Evolutionary conservation across 116 monocot genomes (phyloP).

Genomic region (Thalassia testudinum): DNA sequence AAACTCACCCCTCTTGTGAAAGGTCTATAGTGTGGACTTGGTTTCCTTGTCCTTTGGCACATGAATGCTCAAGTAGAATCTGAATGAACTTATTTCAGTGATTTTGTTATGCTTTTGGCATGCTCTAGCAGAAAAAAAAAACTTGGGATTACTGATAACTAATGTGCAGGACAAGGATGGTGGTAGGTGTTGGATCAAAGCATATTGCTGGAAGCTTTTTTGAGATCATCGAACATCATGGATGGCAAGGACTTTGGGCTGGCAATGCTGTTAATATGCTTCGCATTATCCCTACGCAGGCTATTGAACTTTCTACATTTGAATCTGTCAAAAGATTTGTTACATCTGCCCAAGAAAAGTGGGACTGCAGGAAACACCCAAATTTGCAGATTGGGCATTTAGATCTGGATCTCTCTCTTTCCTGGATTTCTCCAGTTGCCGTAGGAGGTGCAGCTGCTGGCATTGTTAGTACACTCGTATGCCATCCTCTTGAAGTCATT

Average conservation of each 20-base stretch:
- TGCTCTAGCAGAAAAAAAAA: no score
- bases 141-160: neutral
- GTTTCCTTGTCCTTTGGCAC: no score
- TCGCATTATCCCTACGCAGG: conserved; percentile 83
- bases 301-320: conserved; percentile 81
- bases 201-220: conserved; percentile 63
- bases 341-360: conserved; percentile 43
- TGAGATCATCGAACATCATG: conserved; percentile 59
- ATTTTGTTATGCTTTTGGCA: no score
- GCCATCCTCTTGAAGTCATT: conserved; percentile 96
- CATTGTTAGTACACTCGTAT: conserved; percentile 70
- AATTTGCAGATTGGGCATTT: conserved; percentile 40
- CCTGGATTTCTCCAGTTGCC: conserved; percentile 82
- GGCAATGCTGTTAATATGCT: conserved; percentile 93
- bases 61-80: no score
- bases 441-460: conserved; percentile 96
- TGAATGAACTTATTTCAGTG: no score
- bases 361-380: conserved; percentile 27
- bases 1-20: no score
- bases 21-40: no score
- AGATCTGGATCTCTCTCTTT: conserved; percentile 36
- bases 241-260: conserved; percentile 94
- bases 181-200: conserved; percentile 89
- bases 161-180: conserved; percentile 80
- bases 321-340: conserved; percentile 66